These are phyloP conservation scores for Cinnamomum chago DNA, from an alignment of 164 flowering plant species.

Conservation along the genomic window DNA sequence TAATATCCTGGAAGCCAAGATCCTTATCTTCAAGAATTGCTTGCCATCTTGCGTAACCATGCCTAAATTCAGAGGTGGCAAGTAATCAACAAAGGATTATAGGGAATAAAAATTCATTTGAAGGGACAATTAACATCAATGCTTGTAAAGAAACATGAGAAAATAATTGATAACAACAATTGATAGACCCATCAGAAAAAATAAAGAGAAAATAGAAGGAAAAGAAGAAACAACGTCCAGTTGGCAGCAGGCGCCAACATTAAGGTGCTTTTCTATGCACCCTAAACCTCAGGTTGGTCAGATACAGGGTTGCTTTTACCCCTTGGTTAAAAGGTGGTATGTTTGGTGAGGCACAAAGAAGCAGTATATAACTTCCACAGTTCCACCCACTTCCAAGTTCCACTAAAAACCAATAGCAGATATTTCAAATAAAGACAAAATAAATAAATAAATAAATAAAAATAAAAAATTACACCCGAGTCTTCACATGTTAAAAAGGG, in stretches of 20 bases:
- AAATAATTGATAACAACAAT: no score
- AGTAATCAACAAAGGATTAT: not conserved
- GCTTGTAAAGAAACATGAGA: not conserved
- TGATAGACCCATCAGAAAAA: not conserved
- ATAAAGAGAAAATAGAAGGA: not conserved
- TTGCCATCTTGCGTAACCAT: constrained; percentile 99
- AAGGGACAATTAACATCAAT: not conserved
- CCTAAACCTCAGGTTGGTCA: not conserved
- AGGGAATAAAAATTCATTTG: not conserved
- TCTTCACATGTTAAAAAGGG: no score
- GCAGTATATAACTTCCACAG: no score
- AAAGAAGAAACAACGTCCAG: not conserved
- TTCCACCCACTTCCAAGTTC: not conserved
- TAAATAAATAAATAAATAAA: no score
- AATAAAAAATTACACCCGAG: no score
- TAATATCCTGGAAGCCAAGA: constrained; percentile 63
- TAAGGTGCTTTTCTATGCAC: not conserved
- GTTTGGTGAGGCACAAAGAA: not conserved
- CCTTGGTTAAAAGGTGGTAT: not conserved
- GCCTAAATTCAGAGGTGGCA: constrained; percentile 37
- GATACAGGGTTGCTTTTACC: not conserved
- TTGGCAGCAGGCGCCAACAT: not conserved
- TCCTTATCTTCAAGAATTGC: constrained; percentile 93
- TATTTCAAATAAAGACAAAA: no score
- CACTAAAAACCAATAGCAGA: not conserved